Evolutionary conservation across 2,329 filamentous ascomycete genomes (phyloP).

Genomic region (Cordyceps tenuipes): DNA sequence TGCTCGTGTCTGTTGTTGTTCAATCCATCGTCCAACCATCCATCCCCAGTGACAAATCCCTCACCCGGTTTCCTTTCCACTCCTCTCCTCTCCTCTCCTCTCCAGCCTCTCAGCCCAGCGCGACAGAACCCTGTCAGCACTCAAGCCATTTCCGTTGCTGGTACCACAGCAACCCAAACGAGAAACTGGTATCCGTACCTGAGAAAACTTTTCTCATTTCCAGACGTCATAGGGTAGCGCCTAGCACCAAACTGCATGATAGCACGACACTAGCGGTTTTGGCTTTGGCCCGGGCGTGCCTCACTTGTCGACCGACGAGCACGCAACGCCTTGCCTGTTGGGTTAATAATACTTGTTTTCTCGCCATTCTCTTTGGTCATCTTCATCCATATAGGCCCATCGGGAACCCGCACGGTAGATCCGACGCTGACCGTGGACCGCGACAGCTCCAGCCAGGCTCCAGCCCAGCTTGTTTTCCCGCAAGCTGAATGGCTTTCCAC

Average conservation of each 20-base stretch:
- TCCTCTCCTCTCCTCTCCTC: background rate
- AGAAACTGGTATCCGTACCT: background rate
- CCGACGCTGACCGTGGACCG: background rate
- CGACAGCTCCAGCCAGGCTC: background rate
- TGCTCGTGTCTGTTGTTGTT: background rate
- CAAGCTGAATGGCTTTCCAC: background rate
- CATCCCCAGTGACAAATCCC: background rate
- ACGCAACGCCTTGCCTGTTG: background rate
- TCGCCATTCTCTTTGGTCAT: background rate
- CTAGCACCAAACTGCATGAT: background rate
- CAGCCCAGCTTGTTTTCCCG: background rate
- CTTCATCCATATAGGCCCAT: background rate
- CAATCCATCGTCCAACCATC: background rate
- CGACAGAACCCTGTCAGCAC: background rate
- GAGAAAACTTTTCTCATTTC: background rate
- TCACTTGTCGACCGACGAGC: background rate
- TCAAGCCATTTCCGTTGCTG: background rate
- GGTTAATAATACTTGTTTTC: background rate
- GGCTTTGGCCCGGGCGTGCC: background rate
- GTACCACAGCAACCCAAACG: background rate
- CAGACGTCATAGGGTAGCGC: background rate
- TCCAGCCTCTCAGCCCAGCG: background rate
- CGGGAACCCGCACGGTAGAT: constrained; percentile 2
- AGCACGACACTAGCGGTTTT: background rate
- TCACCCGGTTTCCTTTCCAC: background rate